Base-by-base conservation (phyloP, 164 flowering plant genomes). In the Aristolochia fimbriata region DNA sequence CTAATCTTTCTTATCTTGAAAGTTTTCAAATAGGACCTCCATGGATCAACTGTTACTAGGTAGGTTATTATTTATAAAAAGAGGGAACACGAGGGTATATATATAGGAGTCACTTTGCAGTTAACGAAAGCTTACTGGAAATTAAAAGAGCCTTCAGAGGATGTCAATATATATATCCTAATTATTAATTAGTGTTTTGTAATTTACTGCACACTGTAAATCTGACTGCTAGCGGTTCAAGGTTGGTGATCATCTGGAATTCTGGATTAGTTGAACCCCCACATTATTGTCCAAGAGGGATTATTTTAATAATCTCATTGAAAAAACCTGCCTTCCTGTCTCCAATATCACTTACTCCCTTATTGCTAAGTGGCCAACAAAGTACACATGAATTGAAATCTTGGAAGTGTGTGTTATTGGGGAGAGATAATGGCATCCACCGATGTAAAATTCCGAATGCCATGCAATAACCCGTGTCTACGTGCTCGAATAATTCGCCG, bases 281-380 rank as follows among this genome's bases (percentile, higher is more conserved):
- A 66, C 68, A 76, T 73, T 71, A 69, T 71, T 71, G 70, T 69
- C 64, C 25, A 61, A 37, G 43, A 24, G 65, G 22, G 41, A 23
- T 63, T 51, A 65, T 30, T 72, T 49, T 65, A 69, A 64, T 73
- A 57, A 55, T 23, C 63, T 50, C 59, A 61, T 16, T 62, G 58
- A 54, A 56, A 64, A 70, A 63, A 66, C 65, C 65, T 68, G 76
- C 76, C 71, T 70, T 74, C 64, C 58, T 76, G 80, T 76, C 83
- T 55, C 70, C 69, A 70, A 70, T 57, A 63, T 54, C 66, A 58
- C 55, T 74, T 65, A 66, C 30, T 15, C 33, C 63, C 59, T 51
- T 64, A 53, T 54, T 59, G 47, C 67, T 11, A 71, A 79, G 83
- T 81, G 86, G 86, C 86, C 68, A 81, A 81, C 83, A 81, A 71